Conservation (phyloP, 2,329 filamentous ascomycete species). For the Cladosporium sp. region DNA sequence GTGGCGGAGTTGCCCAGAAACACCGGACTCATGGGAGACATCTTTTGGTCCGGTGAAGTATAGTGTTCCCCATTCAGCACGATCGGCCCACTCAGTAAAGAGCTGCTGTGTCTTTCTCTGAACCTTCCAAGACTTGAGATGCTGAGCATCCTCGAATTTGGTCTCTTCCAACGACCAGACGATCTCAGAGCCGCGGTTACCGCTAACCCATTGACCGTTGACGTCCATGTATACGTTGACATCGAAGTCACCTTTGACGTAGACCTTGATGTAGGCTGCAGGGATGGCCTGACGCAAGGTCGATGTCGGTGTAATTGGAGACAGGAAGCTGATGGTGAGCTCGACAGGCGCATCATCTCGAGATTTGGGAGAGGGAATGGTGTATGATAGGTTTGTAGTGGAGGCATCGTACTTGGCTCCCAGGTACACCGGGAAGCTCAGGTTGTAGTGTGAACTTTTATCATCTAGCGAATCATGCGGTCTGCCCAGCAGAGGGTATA, state of each 20-base stretch:
- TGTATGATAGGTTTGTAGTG: conserved; percentile 69
- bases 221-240: conserved; percentile 52
- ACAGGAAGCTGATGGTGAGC: conserved; percentile 68
- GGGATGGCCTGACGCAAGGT: conserved; percentile 79
- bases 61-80: conserved; percentile 80
- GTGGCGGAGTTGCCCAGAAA: conserved; percentile 65
- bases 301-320: conserved; percentile 78
- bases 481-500: conserved; percentile 66
- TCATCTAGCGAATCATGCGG: conserved; percentile 63
- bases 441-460: conserved; percentile 53
- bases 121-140: conserved; percentile 68
- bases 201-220: conserved; percentile 75
- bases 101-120: conserved; percentile 63
- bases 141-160: conserved; percentile 40
- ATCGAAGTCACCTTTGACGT: conserved; percentile 65
- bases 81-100: conserved; percentile 73
- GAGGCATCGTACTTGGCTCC: conserved; percentile 69
- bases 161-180: conserved; percentile 63
- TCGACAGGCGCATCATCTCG: conserved; percentile 48
- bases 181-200: conserved; percentile 68
- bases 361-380: conserved; percentile 51
- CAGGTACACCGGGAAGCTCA: conserved; percentile 61
- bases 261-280: conserved; percentile 74
- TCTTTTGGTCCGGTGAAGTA: conserved; percentile 73
- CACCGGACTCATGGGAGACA: conserved; percentile 70